These are phyloP conservation scores for Penicillium fuscoglaucum DNA, from an alignment of 2,329 filamentous ascomycete species.

Conservation along the genomic window DNA sequence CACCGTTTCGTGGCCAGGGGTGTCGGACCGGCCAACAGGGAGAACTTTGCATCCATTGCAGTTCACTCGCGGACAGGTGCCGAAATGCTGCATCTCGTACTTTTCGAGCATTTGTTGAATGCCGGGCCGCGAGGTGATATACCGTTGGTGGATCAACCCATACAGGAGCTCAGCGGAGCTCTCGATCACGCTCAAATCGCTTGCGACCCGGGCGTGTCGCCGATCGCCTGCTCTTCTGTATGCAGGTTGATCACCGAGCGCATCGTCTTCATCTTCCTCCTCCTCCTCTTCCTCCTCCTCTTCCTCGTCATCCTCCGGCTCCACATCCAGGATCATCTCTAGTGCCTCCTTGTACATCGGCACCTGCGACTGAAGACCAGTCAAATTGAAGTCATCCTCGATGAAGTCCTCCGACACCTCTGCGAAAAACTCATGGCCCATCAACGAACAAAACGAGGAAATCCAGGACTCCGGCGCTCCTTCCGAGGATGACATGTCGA, in stretches of 20 bases:
- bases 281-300: constrained; percentile 68
- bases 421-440: constrained; percentile 98
- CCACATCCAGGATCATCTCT: constrained; percentile 98
- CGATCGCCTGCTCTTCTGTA: constrained; percentile 61
- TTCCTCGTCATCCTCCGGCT: constrained; percentile 81
- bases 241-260: constrained; percentile 55
- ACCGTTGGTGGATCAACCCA: constrained; percentile 95
- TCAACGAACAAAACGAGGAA: constrained; percentile 89
- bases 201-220: constrained; percentile 81
- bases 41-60: constrained; percentile 89
- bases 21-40: constrained; percentile 90
- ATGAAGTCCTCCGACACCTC: constrained; percentile 99
- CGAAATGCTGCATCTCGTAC: constrained; percentile 95
- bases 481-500: constrained; percentile 48
- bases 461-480: constrained; percentile 86
- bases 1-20: constrained; percentile 93
- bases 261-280: constrained; percentile 67
- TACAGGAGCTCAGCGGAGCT: constrained; percentile 98
- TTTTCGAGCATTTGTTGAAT: constrained; percentile 99
- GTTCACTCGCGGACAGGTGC: constrained; percentile 88
- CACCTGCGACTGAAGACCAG: constrained; percentile 89
- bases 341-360: constrained; percentile 98
- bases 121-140: constrained; percentile 92
- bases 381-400: constrained; percentile 99
- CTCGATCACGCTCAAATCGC: constrained; percentile 92